Percentiles rank a stretch among this genome's conserved stretches.
Evolutionary conservation across 1,284 basidiomycete species (phyloP).

Genomic region (Cryptococcus maquisensis): DNA sequence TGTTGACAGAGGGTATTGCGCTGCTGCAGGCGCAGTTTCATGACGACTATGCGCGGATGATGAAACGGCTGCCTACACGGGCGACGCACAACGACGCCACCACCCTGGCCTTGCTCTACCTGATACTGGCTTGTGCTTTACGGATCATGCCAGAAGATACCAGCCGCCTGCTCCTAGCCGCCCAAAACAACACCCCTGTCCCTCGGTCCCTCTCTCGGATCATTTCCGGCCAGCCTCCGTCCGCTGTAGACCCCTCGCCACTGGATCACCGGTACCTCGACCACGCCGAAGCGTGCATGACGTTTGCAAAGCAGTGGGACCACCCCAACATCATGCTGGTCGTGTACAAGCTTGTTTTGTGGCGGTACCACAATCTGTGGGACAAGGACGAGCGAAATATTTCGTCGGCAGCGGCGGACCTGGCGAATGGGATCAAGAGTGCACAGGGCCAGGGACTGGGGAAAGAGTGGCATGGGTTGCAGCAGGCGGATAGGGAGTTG

Average conservation of each 20-base stretch:
- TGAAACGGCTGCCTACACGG: slow-evolving; percentile 24
- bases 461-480: slow-evolving; percentile 42
- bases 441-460: slow-evolving; percentile 42
- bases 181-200: slow-evolving; percentile 4
- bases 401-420: slow-evolving; percentile 30
- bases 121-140: slow-evolving; percentile 33
- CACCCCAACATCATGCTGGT: slow-evolving; percentile 40
- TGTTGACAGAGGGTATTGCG: slow-evolving; percentile 42
- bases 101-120: slow-evolving; percentile 39
- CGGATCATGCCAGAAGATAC: slow-evolving; percentile 43
- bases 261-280: slow-evolving; percentile 45
- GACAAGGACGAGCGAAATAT: slow-evolving; percentile 10
- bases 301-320: slow-evolving; percentile 38
- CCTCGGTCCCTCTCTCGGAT: slow-evolving; percentile 22
- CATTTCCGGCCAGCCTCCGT: slow-evolving; percentile 15
- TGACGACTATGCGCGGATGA: slow-evolving; percentile 32
- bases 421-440: slow-evolving; percentile 41
- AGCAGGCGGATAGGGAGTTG: slow-evolving; percentile 39
- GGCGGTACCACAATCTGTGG: slow-evolving; percentile 33
- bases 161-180: slow-evolving; percentile 35
- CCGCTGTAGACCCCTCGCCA: slow-evolving; percentile 28
- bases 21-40: slow-evolving; percentile 39
- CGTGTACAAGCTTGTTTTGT: slow-evolving; percentile 39
- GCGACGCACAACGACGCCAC: slow-evolving; percentile 40
- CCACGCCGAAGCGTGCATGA: slow-evolving; percentile 31